Percentiles rank a stretch among this genome's conserved stretches.
Conservation (phyloP, 768 basidiomycete species). For the Amanita brunnescens region DNA sequence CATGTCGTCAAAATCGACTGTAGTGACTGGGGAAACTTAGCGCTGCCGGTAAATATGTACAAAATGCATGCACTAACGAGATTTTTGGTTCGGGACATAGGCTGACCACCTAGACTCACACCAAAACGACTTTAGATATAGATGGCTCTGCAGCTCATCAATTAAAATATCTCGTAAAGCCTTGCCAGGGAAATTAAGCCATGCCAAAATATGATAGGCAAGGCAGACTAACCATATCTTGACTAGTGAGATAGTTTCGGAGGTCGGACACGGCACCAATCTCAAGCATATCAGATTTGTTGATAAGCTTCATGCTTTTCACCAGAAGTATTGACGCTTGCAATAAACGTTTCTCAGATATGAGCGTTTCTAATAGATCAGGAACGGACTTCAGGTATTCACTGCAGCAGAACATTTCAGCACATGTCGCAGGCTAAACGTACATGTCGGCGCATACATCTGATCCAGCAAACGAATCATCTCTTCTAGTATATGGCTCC, state of each 20-base stretch:
- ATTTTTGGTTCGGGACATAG: conserved; percentile 72
- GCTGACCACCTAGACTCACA: conserved; percentile 88
- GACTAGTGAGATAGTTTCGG: conserved; percentile 70
- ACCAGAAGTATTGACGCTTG: conserved; percentile 85
- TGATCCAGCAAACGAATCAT: conserved; percentile 93
- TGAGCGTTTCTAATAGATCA: conserved; percentile 86
- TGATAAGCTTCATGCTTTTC: conserved; percentile 82
- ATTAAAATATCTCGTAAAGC: conserved; percentile 86
- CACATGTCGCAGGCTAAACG: conserved; percentile 1
- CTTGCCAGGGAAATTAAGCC: conserved; percentile 29
- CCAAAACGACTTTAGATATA: conserved; percentile 97
- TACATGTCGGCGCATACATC: conserved; percentile 49
- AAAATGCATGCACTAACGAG: conserved; percentile 41
- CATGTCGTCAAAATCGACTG: conserved; percentile 48
- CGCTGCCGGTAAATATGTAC: background rate
- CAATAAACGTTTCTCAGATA: conserved; percentile 89
- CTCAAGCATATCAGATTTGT: conserved; percentile 87
- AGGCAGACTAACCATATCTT: conserved; percentile 62
- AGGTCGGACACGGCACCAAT: conserved; percentile 93
- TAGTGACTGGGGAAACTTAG: conserved; percentile 39
- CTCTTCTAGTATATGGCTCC: conserved; percentile 88
- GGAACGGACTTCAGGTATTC: conserved; percentile 88
- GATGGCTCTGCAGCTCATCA: conserved; percentile 92
- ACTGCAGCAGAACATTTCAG: conserved; percentile 30
- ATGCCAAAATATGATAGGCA: background rate